phyloP scores from a whole-genome alignment of 306 rosid species.

The Dicorynia guianensis region DNA sequence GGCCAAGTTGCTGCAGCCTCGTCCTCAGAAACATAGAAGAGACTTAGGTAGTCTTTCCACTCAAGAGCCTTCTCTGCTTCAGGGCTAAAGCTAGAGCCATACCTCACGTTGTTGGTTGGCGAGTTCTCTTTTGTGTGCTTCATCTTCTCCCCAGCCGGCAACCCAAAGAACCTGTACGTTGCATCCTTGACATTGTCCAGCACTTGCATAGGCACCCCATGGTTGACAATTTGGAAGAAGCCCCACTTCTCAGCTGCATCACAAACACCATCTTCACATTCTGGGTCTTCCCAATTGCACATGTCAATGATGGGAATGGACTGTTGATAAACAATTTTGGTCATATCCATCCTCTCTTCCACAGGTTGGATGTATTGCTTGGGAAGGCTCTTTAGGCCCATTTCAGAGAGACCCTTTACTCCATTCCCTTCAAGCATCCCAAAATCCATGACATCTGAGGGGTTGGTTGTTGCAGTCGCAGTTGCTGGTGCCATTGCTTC shows the following conservation, averaged over 20 bases:
- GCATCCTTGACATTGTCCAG: conserved; percentile 56
- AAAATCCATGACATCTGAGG: conserved; percentile 43
- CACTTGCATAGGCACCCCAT: conserved; percentile 60
- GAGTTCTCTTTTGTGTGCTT: conserved; percentile 51
- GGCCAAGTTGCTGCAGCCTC: conserved; percentile 69
- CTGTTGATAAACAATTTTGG: conserved; percentile 20
- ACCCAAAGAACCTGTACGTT: conserved; percentile 55
- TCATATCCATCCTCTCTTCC: conserved; percentile 46
- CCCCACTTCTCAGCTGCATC: conserved; percentile 75
- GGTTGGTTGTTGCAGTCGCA: neutral
- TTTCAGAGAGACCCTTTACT: conserved; percentile 65
- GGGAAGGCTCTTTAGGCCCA: conserved; percentile 56
- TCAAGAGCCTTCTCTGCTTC: conserved; percentile 63
- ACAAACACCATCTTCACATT: conserved; percentile 49
- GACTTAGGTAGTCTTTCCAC: conserved; percentile 72
- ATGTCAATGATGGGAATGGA: conserved; percentile 66
- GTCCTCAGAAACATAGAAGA: conserved; percentile 63
- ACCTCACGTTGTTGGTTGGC: conserved; percentile 46
- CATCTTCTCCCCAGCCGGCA: conserved; percentile 57
- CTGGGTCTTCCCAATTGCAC: conserved; percentile 50
- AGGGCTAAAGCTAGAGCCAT: conserved; percentile 63
- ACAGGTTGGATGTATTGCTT: conserved; percentile 62
- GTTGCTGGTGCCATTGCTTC: conserved; percentile 23
- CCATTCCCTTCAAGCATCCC: conserved; percentile 61
- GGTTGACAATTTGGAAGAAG: conserved; percentile 64